Conservation (phyloP, 2,329 filamentous ascomycete species). For the Lanzia echinophila region DNA sequence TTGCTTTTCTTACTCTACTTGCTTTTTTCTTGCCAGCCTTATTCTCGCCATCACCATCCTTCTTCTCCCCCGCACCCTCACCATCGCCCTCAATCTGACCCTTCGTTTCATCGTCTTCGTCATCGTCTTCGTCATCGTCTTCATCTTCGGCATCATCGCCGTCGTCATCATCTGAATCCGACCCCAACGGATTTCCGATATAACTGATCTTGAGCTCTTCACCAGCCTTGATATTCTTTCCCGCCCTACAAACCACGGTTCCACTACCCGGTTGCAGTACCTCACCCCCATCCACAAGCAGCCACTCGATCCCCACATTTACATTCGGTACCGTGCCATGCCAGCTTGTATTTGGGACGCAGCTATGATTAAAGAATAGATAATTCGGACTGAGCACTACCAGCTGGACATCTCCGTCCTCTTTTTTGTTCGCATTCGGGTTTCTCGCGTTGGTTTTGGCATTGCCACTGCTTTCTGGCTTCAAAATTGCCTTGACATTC, state of each 20-base stretch:
- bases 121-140: background rate
- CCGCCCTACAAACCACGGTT: conserved; percentile 18
- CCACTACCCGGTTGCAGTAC: conserved; percentile 18
- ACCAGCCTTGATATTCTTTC: conserved; percentile 19
- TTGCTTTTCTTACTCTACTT: background rate
- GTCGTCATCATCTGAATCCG: background rate
- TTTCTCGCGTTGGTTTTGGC: too few species aligned
- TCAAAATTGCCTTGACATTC: conserved; percentile 1
- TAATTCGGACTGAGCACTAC: conserved; percentile 22
- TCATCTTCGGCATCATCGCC: background rate
- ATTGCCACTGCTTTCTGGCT: too few species aligned
- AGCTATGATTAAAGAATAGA: conserved; percentile 28
- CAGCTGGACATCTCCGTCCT: background rate
- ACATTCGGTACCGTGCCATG: conserved; percentile 11
- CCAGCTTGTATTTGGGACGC: conserved; percentile 15
- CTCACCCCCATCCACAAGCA: background rate
- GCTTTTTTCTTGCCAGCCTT: too few species aligned
- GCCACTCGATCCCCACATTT: conserved; percentile 1
- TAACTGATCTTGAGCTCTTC: conserved; percentile 28
- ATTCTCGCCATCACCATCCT: too few species aligned
- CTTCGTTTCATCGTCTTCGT: too few species aligned
- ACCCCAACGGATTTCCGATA: conserved; percentile 19
- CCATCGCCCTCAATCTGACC: too few species aligned
- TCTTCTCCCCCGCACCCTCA: too few species aligned
- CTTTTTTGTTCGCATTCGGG: too few species aligned